Evolutionary conservation across 805 yeast genomes (phyloP), one percentile per base, ranked within the genome.

Genomic region (Saturnispora mendoncae): DNA sequence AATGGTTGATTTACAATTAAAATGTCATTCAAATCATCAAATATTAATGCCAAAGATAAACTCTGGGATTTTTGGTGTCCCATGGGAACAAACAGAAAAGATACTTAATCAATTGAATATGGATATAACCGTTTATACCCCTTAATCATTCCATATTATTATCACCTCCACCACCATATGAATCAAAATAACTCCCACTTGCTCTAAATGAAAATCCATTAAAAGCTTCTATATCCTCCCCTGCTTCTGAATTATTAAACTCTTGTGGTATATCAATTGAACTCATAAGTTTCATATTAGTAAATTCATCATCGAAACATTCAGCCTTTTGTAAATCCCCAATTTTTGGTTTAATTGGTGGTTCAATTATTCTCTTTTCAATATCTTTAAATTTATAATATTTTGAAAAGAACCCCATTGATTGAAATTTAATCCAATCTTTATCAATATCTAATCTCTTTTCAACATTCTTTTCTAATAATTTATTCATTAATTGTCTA

Each of bases 51-150:
- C 95, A 18, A 70, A 71, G 56, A 84, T 85, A 49, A 85, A 85
- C 51, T 72, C 90, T 24, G 94, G 94, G 0, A 72, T 85, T 2
- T 85, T 84, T 57, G 71, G 71, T 1, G 87, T 83, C 6, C 92
- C 94, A 0, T 84, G 94, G 94, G 69, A 66, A 12, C 48, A 68
- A 9, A 84, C 94, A 0, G 90, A 77, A 53, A 51, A 45, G 13
- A 72, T 72, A 0, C 53, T 85, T 43, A 43, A 59, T 14, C 51
- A 62, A 18, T 44, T 57, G 4, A 56, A 51, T 7, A 44, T 68
- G 21, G 48, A 59, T 4, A 67, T 68, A 41, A 63, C 61, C 26
- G 82, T 79, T 9, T 78, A 69, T 50, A 70, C 35, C 7, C 35
- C 24, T 7, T 17, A 25, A 44, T 56, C 58, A 10, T 45, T 42